Percentiles rank a stretch among this genome's conserved stretches.
Evolutionary conservation across 2,329 filamentous ascomycete genomes (phyloP).

Genomic region (Phoma sp.): DNA sequence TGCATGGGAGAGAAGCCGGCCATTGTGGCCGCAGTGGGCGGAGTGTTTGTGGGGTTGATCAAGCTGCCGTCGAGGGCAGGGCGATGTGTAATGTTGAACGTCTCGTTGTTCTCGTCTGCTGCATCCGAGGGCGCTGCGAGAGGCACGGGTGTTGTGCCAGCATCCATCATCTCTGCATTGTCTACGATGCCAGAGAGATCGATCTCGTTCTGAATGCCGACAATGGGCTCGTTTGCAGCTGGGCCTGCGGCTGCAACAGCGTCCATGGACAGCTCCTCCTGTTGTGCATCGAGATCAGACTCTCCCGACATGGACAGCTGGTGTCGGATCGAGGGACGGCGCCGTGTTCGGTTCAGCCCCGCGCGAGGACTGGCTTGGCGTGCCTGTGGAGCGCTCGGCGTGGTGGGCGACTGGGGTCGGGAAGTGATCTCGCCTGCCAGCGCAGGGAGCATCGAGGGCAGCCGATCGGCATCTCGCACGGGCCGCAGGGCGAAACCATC

Average conservation of each 20-base stretch:
- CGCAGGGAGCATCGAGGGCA: constrained; percentile 86
- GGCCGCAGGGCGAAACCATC: constrained; percentile 77
- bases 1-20: constrained; percentile 74
- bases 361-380: constrained; percentile 48
- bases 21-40: constrained; percentile 68
- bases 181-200: constrained; percentile 89
- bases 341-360: constrained; percentile 62
- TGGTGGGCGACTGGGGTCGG: constrained; percentile 76
- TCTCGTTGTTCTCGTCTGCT: constrained; percentile 75
- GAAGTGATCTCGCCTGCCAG: constrained; percentile 70
- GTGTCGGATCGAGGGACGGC: constrained; percentile 86
- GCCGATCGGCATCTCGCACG: constrained; percentile 83
- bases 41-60: constrained; percentile 70
- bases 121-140: constrained; percentile 80
- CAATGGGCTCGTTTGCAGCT: constrained; percentile 69
- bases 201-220: constrained; percentile 80
- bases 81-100: constrained; percentile 92
- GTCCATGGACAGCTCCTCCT: constrained; percentile 82
- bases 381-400: constrained; percentile 45
- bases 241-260: constrained; percentile 78
- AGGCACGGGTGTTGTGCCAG: constrained; percentile 72
- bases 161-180: constrained; percentile 77
- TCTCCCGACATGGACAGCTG: constrained; percentile 87
- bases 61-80: constrained; percentile 85
- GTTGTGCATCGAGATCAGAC: constrained; percentile 77